A percentile compares a stretch with the other conserved stretches of the same genome.
These are phyloP conservation scores for Bryopsis sp. DNA, from an alignment of 139 green algal genomes.

Conservation along the genomic window DNA sequence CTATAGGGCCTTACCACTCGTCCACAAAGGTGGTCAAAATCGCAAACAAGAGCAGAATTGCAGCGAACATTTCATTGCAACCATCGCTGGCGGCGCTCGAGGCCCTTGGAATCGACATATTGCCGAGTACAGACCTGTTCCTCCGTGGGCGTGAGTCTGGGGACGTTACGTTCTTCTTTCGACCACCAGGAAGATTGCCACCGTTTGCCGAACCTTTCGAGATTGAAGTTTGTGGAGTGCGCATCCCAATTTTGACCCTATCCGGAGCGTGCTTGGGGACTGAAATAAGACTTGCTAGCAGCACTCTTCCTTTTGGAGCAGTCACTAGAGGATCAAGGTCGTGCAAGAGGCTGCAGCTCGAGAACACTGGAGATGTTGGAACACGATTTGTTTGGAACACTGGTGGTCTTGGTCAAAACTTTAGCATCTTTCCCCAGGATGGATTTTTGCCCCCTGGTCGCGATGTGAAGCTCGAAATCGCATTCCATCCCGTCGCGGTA, in stretches of 20 bases:
- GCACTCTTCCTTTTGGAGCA: conserved; percentile 61
- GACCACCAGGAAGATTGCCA: conserved; percentile 30
- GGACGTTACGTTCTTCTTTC: conserved; percentile 56
- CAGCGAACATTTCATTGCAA: conserved; percentile 32
- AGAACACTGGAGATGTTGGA: conserved; percentile 68
- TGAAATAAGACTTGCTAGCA: conserved; percentile 51
- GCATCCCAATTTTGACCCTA: conserved; percentile 39
- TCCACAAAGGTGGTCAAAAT: conserved; percentile 33
- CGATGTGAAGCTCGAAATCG: conserved; percentile 70
- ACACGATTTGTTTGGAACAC: conserved; percentile 57
- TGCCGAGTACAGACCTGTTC: conserved; percentile 30
- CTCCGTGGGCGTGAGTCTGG: conserved; percentile 36
- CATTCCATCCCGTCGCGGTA: conserved; percentile 54
- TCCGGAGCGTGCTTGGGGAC: conserved; percentile 56
- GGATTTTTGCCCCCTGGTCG: conserved; percentile 53
- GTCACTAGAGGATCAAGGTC: conserved; percentile 47
- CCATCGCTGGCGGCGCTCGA: conserved; percentile 26
- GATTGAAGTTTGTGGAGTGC: conserved; percentile 37
- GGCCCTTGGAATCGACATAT: conserved; percentile 34
- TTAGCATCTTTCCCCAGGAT: conserved; percentile 51
- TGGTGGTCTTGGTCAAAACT: conserved; percentile 35
- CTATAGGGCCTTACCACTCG: conserved; percentile 8
- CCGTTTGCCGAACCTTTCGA: conserved; percentile 51
- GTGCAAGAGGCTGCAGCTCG: conserved; percentile 52
- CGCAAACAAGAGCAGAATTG: conserved; percentile 43